These are phyloP conservation scores for Dichomitus squalens DNA, from an alignment of 1,284 basidiomycete genomes.

Conservation along the genomic window DNA sequence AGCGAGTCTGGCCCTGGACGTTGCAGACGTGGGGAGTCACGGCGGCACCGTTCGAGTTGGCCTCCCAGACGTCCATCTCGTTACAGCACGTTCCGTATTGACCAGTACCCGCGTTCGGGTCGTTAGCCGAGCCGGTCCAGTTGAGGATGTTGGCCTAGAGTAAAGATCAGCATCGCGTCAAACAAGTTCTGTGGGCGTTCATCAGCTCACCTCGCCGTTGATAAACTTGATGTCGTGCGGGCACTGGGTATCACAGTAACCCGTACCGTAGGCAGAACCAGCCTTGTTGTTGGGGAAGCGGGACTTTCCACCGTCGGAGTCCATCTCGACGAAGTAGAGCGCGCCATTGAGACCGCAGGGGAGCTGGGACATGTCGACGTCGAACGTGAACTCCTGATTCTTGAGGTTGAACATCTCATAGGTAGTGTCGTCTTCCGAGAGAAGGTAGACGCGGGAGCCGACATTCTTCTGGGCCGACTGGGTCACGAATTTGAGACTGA, in stretches of 20 bases:
- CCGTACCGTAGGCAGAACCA: slow-evolving; percentile 55
- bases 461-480: slow-evolving; percentile 42
- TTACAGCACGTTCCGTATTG: slow-evolving; percentile 50
- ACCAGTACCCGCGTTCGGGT: slow-evolving; percentile 48
- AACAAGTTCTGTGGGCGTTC: neutral
- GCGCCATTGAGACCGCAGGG: slow-evolving; percentile 60
- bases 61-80: slow-evolving; percentile 63
- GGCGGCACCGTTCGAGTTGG: slow-evolving; percentile 49
- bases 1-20: slow-evolving; percentile 41
- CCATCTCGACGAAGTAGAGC: slow-evolving; percentile 44
- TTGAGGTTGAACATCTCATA: slow-evolving; percentile 56
- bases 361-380: slow-evolving; percentile 57
- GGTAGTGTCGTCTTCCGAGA: slow-evolving; percentile 41
- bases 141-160: slow-evolving; percentile 46
- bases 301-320: slow-evolving; percentile 40
- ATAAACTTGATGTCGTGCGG: slow-evolving; percentile 57
- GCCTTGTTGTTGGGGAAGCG: slow-evolving; percentile 46
- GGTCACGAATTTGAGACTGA: slow-evolving; percentile 57
- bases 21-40: slow-evolving; percentile 52
- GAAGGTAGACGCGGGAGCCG: slow-evolving; percentile 60
- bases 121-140: slow-evolving; percentile 43
- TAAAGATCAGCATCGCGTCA: slow-evolving; percentile 6
- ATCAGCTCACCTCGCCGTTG: slow-evolving; percentile 41
- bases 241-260: slow-evolving; percentile 55
- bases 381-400: slow-evolving; percentile 61